A percentile compares a stretch with the other conserved stretches of the same genome.
Conservation (phyloP, 495 filamentous ascomycete genomes). For the Evernia prunastri region DNA sequence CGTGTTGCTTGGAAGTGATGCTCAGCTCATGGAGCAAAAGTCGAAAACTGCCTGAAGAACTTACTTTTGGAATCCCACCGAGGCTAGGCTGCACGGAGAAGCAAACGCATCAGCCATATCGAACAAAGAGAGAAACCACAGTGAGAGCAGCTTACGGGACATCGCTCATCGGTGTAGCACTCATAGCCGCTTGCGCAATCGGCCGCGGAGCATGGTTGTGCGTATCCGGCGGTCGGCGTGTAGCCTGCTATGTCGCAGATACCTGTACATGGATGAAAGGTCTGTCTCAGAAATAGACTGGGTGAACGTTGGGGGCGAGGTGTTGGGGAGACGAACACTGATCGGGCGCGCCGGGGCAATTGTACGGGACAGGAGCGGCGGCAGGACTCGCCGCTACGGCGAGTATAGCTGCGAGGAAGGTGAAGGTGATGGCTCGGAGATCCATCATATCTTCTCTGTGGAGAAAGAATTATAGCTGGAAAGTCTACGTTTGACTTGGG, state of each 20-base stretch:
- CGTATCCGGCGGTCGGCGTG: constrained; percentile 6
- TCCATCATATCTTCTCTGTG: background rate
- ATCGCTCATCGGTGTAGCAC: constrained; percentile 5
- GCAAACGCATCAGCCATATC: background rate
- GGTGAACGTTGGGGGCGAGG: background rate
- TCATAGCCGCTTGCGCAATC: constrained; percentile 10
- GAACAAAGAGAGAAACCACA: background rate
- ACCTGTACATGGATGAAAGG: constrained; percentile 2
- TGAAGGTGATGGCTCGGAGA: background rate
- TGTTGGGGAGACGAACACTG: background rate
- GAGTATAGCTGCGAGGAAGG: background rate
- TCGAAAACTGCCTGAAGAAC: background rate
- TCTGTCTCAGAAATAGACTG: background rate
- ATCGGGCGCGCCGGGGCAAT: background rate
- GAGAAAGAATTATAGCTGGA: background rate
- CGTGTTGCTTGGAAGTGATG: background rate
- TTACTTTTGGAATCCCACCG: constrained; percentile 1
- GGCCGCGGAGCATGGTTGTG: background rate
- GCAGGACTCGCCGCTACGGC: constrained; percentile 1
- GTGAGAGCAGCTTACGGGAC: constrained; percentile 2
- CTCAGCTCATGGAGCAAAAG: background rate
- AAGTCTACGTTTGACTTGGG: background rate
- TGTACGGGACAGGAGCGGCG: background rate
- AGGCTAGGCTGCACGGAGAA: background rate
- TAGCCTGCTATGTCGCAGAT: constrained; percentile 10